Evolutionary conservation across 2,329 filamentous ascomycete species (phyloP), one percentile per base, ranked within the genome.

Genomic region (Colletotrichum limetticola): DNA sequence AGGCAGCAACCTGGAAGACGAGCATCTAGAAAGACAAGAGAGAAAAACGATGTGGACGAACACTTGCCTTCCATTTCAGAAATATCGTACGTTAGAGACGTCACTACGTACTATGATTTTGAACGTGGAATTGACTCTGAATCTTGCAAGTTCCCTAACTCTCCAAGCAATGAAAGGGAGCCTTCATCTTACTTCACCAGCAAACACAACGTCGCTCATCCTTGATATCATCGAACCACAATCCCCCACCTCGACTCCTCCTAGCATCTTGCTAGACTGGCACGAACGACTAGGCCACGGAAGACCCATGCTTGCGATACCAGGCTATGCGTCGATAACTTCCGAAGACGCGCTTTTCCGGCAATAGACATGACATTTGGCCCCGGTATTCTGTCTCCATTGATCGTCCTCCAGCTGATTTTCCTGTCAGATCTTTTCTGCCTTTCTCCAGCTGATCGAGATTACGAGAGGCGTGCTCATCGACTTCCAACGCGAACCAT

Each of bases 331-430:
- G 26, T 32, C 28, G 16, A 55, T 28, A 26, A 49, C 24, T 9
- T 49, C 63, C 35, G 35, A 66, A 58, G 19, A 35, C 26, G 24
- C 52, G 42, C 22, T n/a, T 52, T 26, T 14, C n/a, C n/a, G n/a
- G 28, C 64, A 67, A 60, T 37, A 32, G 35, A 49, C n/a, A 24
- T 32, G 59, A 28, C 46, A 42, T 22, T 42, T 19, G 59, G 46
- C 61, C 67, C 61, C 61, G 53, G 16, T 53, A 37, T 65, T 62
- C 24, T 28, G n/a, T 49, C 61, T 60, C 62, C 42, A 60, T 28
- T 49, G n/a, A 66, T 70, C 62, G 53, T 37, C 60, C n/a, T 28
- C 35, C 60, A 24, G 42, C 42, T 28, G 4, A 12, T 19, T n/a
- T 52, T 32, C 16, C 22, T 49, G 16, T 49, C 42, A 49, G 19